These are phyloP conservation scores for Torrubiellomyces zombiae DNA, from an alignment of 2,329 filamentous ascomycete species.

Conservation along the genomic window DNA sequence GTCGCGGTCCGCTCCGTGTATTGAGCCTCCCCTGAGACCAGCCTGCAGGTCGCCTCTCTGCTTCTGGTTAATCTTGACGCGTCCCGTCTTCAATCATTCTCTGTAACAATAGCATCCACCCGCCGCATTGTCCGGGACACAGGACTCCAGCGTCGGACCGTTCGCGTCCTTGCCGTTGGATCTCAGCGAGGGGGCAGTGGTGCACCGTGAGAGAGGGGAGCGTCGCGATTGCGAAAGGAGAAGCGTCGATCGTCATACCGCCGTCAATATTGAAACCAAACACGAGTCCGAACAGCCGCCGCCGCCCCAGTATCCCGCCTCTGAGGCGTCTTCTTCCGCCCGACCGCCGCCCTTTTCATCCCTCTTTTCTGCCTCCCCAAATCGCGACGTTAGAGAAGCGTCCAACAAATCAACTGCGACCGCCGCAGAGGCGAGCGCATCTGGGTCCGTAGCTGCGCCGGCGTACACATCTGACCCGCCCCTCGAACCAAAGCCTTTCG, in stretches of 20 bases:
- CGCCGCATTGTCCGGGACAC: conserved; percentile 21
- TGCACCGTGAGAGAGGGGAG: conserved; percentile 11
- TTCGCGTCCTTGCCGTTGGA: conserved; percentile 16
- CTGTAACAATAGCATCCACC: too few relatives aligned
- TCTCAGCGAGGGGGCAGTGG: conserved; percentile 13
- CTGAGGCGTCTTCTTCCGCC: conserved; percentile 34
- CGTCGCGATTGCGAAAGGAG: too few relatives aligned
- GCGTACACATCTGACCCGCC: conserved; percentile 29
- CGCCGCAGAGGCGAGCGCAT: conserved; percentile 12
- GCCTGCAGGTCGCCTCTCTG: too few relatives aligned
- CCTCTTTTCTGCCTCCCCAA: conserved; percentile 31
- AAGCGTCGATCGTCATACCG: too few relatives aligned
- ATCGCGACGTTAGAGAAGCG: conserved; percentile 18
- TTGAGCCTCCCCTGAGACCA: too few relatives aligned
- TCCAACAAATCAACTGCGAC: conserved; percentile 15
- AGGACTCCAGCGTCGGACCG: conserved; percentile 16
- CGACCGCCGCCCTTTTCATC: conserved; percentile 44
- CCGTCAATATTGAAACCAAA: too few relatives aligned
- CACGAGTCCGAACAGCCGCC: conserved; percentile 27
- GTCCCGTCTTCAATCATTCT: too few relatives aligned
- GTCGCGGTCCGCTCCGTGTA: too few relatives aligned
- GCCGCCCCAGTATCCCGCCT: conserved; percentile 42
- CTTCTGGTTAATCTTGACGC: too few relatives aligned
- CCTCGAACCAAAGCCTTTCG: conserved; percentile 20
- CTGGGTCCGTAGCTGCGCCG: conserved; percentile 30